Conservation (phyloP, 2,329 filamentous ascomycete species). For the Ophiostoma piceae region DNA sequence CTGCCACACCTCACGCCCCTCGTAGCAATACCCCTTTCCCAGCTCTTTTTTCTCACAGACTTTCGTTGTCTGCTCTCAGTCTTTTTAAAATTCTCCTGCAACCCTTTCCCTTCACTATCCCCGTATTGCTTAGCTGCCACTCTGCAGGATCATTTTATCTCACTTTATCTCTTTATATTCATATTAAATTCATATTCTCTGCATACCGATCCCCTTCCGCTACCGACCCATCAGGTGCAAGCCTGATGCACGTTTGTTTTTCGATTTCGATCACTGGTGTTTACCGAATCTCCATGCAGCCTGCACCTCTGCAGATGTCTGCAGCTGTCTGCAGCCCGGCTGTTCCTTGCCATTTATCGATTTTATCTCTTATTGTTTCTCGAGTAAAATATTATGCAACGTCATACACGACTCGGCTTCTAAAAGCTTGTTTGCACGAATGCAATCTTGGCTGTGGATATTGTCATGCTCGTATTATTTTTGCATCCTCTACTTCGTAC, state of each 20-base stretch:
- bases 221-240: slow-evolving; percentile 1
- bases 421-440: slow-evolving; percentile 7
- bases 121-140: neutral
- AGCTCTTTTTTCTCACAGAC: no score
- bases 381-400: neutral
- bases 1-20: neutral
- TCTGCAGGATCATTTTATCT: neutral
- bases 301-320: neutral
- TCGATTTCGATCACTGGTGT: neutral
- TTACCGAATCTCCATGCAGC: neutral
- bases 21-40: neutral
- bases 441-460: slow-evolving; percentile 9
- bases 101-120: neutral
- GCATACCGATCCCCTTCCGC: neutral
- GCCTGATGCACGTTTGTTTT: slow-evolving; percentile 9
- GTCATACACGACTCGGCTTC: neutral
- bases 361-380: neutral
- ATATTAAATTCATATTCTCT: neutral
- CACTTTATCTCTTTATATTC: neutral
- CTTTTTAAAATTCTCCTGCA: neutral
- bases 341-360: neutral
- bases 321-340: neutral
- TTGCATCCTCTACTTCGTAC: neutral
- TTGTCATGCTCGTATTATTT: neutral
- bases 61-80: neutral